Evolutionary conservation across 306 rosid genomes (phyloP).

Genomic region (cucumber (Cucumis sativus)): DNA sequence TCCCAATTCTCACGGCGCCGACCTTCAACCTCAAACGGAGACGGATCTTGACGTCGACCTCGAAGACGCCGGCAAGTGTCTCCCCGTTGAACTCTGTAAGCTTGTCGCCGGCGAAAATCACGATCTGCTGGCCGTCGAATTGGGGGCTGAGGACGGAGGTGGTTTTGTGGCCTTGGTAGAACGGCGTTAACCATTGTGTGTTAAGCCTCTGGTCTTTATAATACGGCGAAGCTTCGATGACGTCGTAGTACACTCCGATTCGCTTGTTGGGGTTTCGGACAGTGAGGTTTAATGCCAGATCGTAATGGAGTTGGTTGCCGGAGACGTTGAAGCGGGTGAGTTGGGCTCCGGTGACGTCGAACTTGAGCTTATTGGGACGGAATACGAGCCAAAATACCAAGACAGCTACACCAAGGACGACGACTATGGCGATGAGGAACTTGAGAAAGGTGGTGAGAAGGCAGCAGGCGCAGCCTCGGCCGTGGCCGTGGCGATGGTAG

Average conservation of each 20-base stretch:
- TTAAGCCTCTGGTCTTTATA: constrained; percentile 24
- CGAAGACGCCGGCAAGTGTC: constrained; percentile 15
- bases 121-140: constrained; percentile 20
- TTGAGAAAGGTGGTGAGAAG: constrained; percentile 4
- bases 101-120: constrained; percentile 12
- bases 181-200: constrained; percentile 9
- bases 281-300: constrained; percentile 13
- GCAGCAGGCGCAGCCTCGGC: constrained; percentile 21
- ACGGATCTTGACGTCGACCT: constrained; percentile 26
- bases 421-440: constrained; percentile 1
- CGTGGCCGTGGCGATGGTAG: constrained; percentile 22
- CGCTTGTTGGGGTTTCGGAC: constrained; percentile 46
- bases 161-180: constrained; percentile 40
- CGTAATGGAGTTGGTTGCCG: constrained; percentile 16
- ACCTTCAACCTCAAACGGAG: constrained; percentile 24
- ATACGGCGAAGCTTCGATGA: constrained; percentile 22
- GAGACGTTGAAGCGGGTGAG: constrained; percentile 34
- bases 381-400: constrained; percentile 36
- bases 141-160: constrained; percentile 13
- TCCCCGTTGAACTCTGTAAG: constrained; percentile 10
- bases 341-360: constrained; percentile 33
- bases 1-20: constrained; percentile 28
- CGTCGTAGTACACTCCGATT: constrained; percentile 30
- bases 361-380: constrained; percentile 33
- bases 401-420: not conserved